A percentile compares a stretch with the other conserved stretches of the same genome.
These are phyloP conservation scores for Globisporangium apiculatum DNA, from an alignment of 352 stramenopile genomes.

Conservation along the genomic window DNA sequence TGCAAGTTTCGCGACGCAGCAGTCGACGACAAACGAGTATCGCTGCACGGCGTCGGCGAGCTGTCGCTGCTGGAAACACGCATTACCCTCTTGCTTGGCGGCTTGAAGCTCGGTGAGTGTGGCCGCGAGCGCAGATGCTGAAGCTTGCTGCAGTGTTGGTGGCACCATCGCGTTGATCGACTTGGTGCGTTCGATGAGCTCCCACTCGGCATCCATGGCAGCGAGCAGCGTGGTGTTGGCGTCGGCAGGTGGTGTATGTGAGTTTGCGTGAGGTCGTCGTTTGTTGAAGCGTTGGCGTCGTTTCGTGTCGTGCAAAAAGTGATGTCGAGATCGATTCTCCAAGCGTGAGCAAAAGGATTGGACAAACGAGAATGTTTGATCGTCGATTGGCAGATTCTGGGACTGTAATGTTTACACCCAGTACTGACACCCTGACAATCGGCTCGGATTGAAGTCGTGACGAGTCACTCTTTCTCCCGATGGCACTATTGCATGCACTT, in stretches of 20 bases:
- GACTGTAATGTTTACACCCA: slow-evolving; percentile 49
- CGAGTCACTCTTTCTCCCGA: too few species aligned
- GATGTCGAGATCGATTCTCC: too few species aligned
- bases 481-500: slow-evolving; percentile 67
- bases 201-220: slow-evolving; percentile 18
- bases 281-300: not conserved
- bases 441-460: not conserved
- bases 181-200: slow-evolving; percentile 16
- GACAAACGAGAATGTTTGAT: slow-evolving; percentile 21
- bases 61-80: slow-evolving; percentile 37
- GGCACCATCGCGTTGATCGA: slow-evolving; percentile 8
- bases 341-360: not conserved
- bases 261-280: not conserved
- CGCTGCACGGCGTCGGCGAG: slow-evolving; percentile 36
- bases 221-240: not conserved
- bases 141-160: slow-evolving; percentile 4
- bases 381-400: slow-evolving; percentile 86
- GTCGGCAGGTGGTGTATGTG: not conserved
- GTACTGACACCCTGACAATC: slow-evolving; percentile 83
- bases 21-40: slow-evolving; percentile 36
- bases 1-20: slow-evolving; percentile 2
- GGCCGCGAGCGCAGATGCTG: too few species aligned
- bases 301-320: too few species aligned
- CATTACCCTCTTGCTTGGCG: slow-evolving; percentile 54
- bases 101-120: slow-evolving; percentile 21